Base-by-base conservation (phyloP, 768 basidiomycete species). In the Russula virescens region DNA sequence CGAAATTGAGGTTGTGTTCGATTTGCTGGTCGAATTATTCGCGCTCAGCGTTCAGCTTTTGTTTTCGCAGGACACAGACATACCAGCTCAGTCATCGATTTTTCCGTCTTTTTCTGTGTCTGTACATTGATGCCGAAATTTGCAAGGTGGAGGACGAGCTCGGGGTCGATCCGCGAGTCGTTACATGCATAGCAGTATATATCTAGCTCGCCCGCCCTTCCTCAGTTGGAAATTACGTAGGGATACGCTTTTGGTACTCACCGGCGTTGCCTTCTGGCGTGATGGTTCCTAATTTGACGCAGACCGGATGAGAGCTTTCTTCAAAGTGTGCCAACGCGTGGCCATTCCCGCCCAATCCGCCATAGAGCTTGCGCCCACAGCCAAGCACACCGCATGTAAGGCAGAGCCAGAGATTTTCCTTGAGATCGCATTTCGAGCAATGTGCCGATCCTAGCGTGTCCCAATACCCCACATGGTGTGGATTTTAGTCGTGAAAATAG, bases 251-350 rank as follows among this genome's bases (percentile, higher is more conserved):
- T 3, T 43, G 42, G 14, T 8, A 73, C 84, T 31, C 55, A 91
- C 94, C 94, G 61, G 91, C 96, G 1, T 78, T 82, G 2, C 96
- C 96, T 70, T 98, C 95, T 0, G 97, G 91, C 1, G 95, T 95
- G 66, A 99, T 97, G 0, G 96, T 98, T 0, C 97, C 97, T 0
- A 98, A 78, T 72, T 98, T 99, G 38, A 98, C 94, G 58, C 88
- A 88, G 25, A 94, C 81, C 0, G 85, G 81, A 69, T 99, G 97
- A 0, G 79, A 77, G 0, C 87, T 86, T 49, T 81, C 76, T 50
- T 87, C 72, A 55, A 79, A 96, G 71, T 99, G 97, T 11, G 75
- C 71, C 38, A 98, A 73, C 0, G 89, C 96, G 70, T 99, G 97
- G 0, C 95, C 87, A 68, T 98, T 95, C 0, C 97, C 97, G 0